Conservation (phyloP, 2,329 filamentous ascomycete genomes). For the Colletotrichum endophyticum region DNA sequence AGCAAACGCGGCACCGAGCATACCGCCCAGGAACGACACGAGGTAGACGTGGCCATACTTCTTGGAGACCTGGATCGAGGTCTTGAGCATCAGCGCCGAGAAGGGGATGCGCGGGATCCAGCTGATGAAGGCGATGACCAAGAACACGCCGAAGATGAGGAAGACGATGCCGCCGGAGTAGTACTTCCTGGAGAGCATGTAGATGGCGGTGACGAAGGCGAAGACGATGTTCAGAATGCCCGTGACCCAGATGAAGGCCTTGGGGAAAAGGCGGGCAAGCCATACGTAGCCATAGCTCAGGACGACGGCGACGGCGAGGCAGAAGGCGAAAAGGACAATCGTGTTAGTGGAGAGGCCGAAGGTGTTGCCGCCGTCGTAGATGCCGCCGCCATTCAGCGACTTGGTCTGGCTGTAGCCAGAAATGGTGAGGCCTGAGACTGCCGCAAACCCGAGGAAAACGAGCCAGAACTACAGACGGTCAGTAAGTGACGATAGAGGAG, state of each 20-base stretch:
- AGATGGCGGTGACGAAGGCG: conserved; percentile 84
- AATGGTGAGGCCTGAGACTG: conserved; percentile 76
- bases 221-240: conserved; percentile 87
- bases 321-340: conserved; percentile 82
- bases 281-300: conserved; percentile 81
- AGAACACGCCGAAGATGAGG: conserved; percentile 80
- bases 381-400: conserved; percentile 70
- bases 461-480: conserved; percentile 61
- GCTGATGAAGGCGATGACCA: conserved; percentile 81
- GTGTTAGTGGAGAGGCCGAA: conserved; percentile 82
- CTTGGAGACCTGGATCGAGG: conserved; percentile 83
- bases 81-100: conserved; percentile 87
- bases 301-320: conserved; percentile 74
- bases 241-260: conserved; percentile 91
- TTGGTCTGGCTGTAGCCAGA: conserved; percentile 73
- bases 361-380: conserved; percentile 71
- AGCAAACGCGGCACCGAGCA: conserved; percentile 76
- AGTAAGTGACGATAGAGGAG: conserved; percentile 20
- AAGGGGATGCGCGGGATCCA: conserved; percentile 95
- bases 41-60: conserved; percentile 85
- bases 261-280: conserved; percentile 78
- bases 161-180: conserved; percentile 89
- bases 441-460: conserved; percentile 75
- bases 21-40: conserved; percentile 82
- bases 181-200: conserved; percentile 79